These are phyloP conservation scores for Mycena rosella DNA, from an alignment of 768 basidiomycete genomes.

Conservation along the genomic window DNA sequence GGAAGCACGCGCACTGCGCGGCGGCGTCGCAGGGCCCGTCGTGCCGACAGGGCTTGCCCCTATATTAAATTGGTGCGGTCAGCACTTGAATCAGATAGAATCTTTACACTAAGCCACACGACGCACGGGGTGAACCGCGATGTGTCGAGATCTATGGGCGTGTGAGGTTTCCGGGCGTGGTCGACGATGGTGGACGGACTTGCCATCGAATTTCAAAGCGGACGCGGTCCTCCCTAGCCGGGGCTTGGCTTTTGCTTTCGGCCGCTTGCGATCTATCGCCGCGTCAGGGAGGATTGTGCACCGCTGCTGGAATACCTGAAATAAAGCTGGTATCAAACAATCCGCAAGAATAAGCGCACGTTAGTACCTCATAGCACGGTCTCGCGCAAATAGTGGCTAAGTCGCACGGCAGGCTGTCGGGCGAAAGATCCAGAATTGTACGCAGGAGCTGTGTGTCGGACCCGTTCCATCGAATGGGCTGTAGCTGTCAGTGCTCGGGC, in stretches of 20 bases:
- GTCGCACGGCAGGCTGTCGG: conserved; percentile 65
- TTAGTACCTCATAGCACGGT: conserved; percentile 75
- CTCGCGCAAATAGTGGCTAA: conserved; percentile 67
- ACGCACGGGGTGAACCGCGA: conserved; percentile 44
- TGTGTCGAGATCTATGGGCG: conserved; percentile 21
- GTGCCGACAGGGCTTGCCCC: conserved; percentile 67
- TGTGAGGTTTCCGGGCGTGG: not conserved
- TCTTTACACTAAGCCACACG: not conserved
- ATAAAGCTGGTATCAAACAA: not conserved
- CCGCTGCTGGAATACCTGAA: conserved; percentile 26
- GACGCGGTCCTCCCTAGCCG: not conserved
- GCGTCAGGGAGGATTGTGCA: conserved; percentile 15
- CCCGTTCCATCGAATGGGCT: conserved; percentile 52
- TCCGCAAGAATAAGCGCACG: not conserved
- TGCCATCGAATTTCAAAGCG: conserved; percentile 16
- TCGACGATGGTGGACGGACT: not conserved
- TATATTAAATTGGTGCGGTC: conserved; percentile 38
- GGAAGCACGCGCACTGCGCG: conserved; percentile 62
- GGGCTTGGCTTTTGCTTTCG: conserved; percentile 8
- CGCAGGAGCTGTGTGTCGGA: conserved; percentile 55
- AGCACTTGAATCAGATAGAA: not conserved
- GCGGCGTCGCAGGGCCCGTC: conserved; percentile 63
- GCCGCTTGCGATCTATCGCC: not conserved
- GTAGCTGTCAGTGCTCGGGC: not conserved
- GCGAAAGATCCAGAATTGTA: conserved; percentile 55